These are phyloP conservation scores for Lepidium aucheri DNA, from an alignment of 345 rosid species.

Conservation along the genomic window DNA sequence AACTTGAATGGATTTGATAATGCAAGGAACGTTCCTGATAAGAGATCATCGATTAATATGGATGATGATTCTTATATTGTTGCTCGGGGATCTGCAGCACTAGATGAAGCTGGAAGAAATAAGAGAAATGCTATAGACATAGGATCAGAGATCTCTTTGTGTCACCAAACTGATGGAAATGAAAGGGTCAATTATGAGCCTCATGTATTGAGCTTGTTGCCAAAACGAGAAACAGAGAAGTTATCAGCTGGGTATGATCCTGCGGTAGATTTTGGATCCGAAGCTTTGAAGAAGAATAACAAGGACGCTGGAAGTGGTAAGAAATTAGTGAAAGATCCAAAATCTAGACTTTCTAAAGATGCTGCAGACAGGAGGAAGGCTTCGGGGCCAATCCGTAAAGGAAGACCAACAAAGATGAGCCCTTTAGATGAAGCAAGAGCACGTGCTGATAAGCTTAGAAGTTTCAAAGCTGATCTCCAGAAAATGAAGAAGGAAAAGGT, in stretches of 20 bases:
- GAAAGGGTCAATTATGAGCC: constrained; percentile 59
- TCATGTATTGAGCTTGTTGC: constrained; percentile 68
- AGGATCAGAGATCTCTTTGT: constrained; percentile 51
- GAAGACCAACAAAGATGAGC: constrained; percentile 69
- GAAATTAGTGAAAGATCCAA: constrained; percentile 50
- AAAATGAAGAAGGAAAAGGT: constrained; percentile 95
- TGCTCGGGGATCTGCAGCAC: constrained; percentile 38
- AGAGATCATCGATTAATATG: constrained; percentile 42
- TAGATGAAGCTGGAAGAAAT: constrained; percentile 35
- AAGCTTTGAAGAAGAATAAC: constrained; percentile 39
- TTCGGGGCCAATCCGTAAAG: constrained; percentile 69
- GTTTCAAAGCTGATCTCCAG: constrained; percentile 88
- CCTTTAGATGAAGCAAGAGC: constrained; percentile 90
- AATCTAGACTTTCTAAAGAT: constrained; percentile 42
- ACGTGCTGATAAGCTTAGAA: constrained; percentile 90
- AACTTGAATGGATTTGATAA: constrained; percentile 46
- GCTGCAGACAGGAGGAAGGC: constrained; percentile 54
- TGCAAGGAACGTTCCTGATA: constrained; percentile 32
- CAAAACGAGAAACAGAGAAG: constrained; percentile 57
- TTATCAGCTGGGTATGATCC: constrained; percentile 59
- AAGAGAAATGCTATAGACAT: constrained; percentile 49
- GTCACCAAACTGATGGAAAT: constrained; percentile 35
- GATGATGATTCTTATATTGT: constrained; percentile 82
- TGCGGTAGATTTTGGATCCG: constrained; percentile 66
- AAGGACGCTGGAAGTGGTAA: constrained; percentile 40